Percentiles rank a stretch among this genome's conserved stretches.
phyloP scores from a whole-genome alignment of 352 stramenopile genomes.

The Globisporangium spinosum region DNA sequence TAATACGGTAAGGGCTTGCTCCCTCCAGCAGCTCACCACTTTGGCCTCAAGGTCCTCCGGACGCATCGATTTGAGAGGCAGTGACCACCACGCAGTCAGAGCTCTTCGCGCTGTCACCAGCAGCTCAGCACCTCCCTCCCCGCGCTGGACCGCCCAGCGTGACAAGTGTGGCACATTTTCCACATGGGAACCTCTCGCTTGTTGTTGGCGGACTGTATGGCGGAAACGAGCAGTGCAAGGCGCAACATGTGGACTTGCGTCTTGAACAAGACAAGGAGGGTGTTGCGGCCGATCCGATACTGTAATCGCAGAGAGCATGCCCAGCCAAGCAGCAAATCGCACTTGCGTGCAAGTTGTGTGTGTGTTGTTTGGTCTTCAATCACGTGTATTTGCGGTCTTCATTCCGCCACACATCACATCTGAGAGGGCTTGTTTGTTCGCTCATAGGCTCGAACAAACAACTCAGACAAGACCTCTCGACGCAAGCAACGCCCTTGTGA shows the following conservation, averaged over 20 bases:
- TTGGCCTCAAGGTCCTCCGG: no score
- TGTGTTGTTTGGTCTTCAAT: slow-evolving; percentile 1
- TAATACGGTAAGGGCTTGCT: no score
- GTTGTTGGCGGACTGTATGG: no score
- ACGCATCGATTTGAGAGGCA: no score
- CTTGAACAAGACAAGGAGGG: not conserved
- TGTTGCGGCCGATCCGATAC: not conserved
- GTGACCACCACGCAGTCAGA: no score
- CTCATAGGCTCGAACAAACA: not conserved
- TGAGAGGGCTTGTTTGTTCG: not conserved
- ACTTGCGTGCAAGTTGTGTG: not conserved
- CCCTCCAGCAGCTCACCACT: no score
- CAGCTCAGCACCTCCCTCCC: no score
- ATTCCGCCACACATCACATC: not conserved
- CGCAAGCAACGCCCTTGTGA: not conserved
- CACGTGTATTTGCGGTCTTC: not conserved
- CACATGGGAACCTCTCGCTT: no score
- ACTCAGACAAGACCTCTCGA: not conserved
- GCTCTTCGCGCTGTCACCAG: no score
- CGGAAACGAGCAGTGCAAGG: no score
- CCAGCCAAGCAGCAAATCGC: not conserved
- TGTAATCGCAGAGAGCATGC: not conserved
- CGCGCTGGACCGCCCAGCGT: no score
- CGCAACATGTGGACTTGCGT: not conserved
- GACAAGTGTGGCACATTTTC: no score